Conservation (phyloP, 441 rosid species). For the Populus hybrid region DNA sequence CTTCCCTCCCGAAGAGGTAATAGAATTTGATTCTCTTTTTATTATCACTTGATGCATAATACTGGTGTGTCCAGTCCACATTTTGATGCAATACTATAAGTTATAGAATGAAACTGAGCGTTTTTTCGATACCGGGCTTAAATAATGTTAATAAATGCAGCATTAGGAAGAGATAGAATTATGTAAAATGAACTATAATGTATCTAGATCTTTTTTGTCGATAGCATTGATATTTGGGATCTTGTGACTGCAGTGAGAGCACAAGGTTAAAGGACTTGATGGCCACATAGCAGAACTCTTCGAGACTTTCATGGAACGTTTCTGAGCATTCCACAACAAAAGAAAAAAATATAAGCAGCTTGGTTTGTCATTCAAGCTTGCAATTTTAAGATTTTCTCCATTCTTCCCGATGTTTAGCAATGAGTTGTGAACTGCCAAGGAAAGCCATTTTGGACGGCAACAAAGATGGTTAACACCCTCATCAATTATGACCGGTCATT, state of each 20-base stretch:
- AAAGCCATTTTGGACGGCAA: not conserved
- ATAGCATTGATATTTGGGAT: not conserved
- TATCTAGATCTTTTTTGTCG: not conserved
- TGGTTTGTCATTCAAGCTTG: not conserved
- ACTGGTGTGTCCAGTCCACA: not conserved
- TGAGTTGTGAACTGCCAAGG: not conserved
- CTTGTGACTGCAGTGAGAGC: slow-evolving; percentile 37
- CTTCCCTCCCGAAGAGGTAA: slow-evolving; percentile 57
- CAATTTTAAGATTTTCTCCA: not conserved
- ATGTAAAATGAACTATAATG: not conserved
- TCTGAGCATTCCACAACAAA: not conserved
- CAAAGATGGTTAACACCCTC: not conserved
- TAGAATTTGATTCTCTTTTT: not conserved
- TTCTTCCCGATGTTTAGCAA: not conserved
- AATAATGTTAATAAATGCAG: not conserved
- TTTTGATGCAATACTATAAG: not conserved
- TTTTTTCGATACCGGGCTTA: not conserved
- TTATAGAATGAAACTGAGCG: not conserved
- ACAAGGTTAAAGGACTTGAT: slow-evolving; percentile 46
- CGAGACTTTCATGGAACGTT: not conserved
- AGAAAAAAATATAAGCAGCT: not conserved
- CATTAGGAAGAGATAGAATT: not conserved
- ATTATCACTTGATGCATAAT: not conserved
- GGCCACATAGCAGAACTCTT: not conserved
- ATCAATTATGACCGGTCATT: not conserved